Evolutionary conservation across 176 grass and related monocot species (phyloP), one percentile per base, ranked within the genome.

Genomic region (Dactylis glomerata): DNA sequence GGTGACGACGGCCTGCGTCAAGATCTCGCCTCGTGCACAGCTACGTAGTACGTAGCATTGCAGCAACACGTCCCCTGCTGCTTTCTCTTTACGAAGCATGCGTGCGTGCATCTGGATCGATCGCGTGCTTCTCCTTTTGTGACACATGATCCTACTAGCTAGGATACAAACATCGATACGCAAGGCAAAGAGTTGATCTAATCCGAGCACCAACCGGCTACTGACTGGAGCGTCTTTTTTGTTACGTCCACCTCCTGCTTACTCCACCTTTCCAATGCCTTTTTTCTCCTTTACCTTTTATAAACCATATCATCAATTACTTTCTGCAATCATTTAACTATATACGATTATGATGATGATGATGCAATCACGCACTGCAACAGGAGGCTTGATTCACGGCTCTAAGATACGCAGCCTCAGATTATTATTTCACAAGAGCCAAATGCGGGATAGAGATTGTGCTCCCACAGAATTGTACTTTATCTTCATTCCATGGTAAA

Each of bases 11-110:
- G 20, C 56, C 23, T 30, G 76, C 36, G 16, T 19, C 77, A 79
- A 22, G 72, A 75, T 33, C 17, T 75, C 6, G 45, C 16, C 56
- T 44, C 77, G 58, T 79, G 77, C 0, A 9, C 38, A 2, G 56
- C 77, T 3, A 75, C 72, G 72, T 75, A 75, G 72, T 46, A 75
- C n/a, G n/a, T n/a, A n/a, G n/a, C n/a, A n/a, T n/a, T 33, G 41
- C n/a, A 46, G 41, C 40, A 3, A 23, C 68, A 71, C 36, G 38
- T 40, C 22, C 69, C 20, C 3, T 71, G 68, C 10, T 71, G 68
- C 68, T 26, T 71, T 71, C 26, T 26, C 68, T 41, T 70, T 24
- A 42, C 66, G 23, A 6, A 16, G 22, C 34, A 7, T 13, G 12
- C 23, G 45, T 28, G 66, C 23, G 14, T 17, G 12, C 68, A 16